Evolutionary conservation across 345 rosid species (phyloP).

Genomic region (Anacardium occidentale): DNA sequence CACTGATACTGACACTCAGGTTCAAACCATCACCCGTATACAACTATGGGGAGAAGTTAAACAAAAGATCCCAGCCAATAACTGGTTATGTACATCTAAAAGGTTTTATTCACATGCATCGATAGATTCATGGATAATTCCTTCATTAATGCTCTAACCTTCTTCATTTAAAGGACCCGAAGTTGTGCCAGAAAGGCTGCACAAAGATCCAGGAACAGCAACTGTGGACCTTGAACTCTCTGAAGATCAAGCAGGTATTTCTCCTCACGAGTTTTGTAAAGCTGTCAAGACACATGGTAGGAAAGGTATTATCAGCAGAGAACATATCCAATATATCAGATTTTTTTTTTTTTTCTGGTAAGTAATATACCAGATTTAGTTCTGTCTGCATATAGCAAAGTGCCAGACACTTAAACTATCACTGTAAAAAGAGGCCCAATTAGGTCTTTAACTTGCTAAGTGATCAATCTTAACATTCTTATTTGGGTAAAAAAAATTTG

Average conservation of each 20-base stretch:
- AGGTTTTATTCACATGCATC: no score
- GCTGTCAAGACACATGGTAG: conserved; percentile 42
- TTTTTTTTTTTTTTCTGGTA: no score
- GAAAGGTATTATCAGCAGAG: background rate
- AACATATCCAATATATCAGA: no score
- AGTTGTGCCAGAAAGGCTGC: conserved; percentile 88
- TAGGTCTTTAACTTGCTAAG: background rate
- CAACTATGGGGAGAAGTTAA: no score
- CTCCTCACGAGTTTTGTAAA: conserved; percentile 83
- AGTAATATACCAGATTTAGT: no score
- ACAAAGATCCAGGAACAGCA: conserved; percentile 90
- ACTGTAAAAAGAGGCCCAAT: no score
- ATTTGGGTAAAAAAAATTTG: background rate
- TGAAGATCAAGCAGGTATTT: conserved; percentile 87
- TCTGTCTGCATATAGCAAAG: no score
- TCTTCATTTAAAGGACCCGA: conserved; percentile 53
- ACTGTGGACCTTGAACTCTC: conserved; percentile 83
- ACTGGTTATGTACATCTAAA: no score
- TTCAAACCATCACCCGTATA: no score
- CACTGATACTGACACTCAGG: no score
- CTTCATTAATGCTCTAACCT: background rate
- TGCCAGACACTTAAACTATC: background rate
- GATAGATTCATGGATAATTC: no score
- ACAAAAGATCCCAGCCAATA: no score
- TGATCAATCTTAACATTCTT: background rate